Conservation (phyloP, 2,329 filamentous ascomycete species). For the Paecilomyces sp. region DNA sequence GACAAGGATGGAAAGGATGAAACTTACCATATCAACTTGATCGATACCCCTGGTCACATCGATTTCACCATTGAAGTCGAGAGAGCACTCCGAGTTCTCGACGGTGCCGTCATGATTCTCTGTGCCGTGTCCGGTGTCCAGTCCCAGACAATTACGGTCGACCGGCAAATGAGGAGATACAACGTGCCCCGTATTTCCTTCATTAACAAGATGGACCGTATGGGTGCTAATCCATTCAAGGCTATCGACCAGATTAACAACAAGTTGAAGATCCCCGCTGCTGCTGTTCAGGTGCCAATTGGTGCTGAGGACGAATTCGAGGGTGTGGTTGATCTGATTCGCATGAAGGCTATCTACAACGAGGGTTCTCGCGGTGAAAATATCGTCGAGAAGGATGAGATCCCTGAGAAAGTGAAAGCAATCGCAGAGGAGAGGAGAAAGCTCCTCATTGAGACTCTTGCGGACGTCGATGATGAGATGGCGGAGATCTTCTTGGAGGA, state of each 20-base stretch:
- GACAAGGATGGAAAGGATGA: slow-evolving; percentile 70
- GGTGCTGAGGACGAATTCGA: slow-evolving; percentile 85
- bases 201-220: slow-evolving; percentile 99
- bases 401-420: slow-evolving; percentile 71
- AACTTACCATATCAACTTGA: slow-evolving; percentile 95
- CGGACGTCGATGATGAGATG: slow-evolving; percentile 96
- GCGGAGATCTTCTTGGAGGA: slow-evolving; percentile 93
- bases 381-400: slow-evolving; percentile 67
- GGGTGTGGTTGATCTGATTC: slow-evolving; percentile 85
- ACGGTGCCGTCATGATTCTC: slow-evolving; percentile 96
- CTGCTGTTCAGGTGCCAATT: slow-evolving; percentile 90
- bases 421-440: slow-evolving; percentile 75
- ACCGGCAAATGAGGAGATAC: slow-evolving; percentile 97
- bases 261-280: slow-evolving; percentile 88
- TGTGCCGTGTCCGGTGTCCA: slow-evolving; percentile 97
- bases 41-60: slow-evolving; percentile 96
- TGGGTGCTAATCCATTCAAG: slow-evolving; percentile 97
- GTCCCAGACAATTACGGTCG: slow-evolving; percentile 95
- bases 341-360: slow-evolving; percentile 91
- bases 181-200: slow-evolving; percentile 93
- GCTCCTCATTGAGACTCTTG: slow-evolving; percentile 85
- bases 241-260: slow-evolving; percentile 95
- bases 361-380: slow-evolving; percentile 75
- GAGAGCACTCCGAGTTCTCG: slow-evolving; percentile 84
- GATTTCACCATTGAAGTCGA: slow-evolving; percentile 99